Evolutionary conservation across 352 stramenopile species (phyloP).

Genomic region (Aphanomyces astaci): DNA sequence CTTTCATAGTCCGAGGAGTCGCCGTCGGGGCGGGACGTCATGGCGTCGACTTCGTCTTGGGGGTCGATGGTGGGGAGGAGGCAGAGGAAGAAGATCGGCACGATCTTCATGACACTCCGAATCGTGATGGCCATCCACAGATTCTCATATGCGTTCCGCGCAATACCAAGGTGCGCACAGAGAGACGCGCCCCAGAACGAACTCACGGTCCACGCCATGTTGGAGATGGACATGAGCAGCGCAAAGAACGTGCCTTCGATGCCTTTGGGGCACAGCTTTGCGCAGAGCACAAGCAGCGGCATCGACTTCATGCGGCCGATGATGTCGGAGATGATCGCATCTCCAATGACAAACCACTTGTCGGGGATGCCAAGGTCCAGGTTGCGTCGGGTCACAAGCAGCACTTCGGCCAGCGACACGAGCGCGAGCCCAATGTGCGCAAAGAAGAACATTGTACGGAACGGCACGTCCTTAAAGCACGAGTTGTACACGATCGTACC

Average conservation of each 20-base stretch:
- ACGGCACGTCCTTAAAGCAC: constrained; percentile 85
- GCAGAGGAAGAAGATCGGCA: constrained; percentile 86
- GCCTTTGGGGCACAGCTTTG: constrained; percentile 90
- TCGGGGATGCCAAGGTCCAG: constrained; percentile 88
- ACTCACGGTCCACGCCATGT: constrained; percentile 89
- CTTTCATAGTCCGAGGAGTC: background rate
- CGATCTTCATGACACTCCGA: constrained; percentile 86
- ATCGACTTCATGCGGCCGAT: constrained; percentile 83
- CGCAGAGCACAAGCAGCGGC: constrained; percentile 92
- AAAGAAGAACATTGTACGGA: constrained; percentile 90
- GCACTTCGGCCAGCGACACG: constrained; percentile 66
- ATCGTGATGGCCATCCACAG: constrained; percentile 86
- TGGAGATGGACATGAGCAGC: constrained; percentile 96
- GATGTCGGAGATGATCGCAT: constrained; percentile 87
- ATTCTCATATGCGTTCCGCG: constrained; percentile 87
- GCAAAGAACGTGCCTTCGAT: constrained; percentile 96
- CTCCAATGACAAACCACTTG: constrained; percentile 91
- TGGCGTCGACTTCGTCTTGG: constrained; percentile 56
- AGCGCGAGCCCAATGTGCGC: constrained; percentile 64
- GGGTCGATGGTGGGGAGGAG: constrained; percentile 67
- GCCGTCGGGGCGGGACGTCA: background rate
- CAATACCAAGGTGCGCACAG: constrained; percentile 83
- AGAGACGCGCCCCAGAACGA: constrained; percentile 89
- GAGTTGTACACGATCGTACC: constrained; percentile 79
- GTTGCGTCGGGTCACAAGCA: constrained; percentile 91